Conservation (phyloP, 345 rosid genomes). For the Citrus maxima region DNA sequence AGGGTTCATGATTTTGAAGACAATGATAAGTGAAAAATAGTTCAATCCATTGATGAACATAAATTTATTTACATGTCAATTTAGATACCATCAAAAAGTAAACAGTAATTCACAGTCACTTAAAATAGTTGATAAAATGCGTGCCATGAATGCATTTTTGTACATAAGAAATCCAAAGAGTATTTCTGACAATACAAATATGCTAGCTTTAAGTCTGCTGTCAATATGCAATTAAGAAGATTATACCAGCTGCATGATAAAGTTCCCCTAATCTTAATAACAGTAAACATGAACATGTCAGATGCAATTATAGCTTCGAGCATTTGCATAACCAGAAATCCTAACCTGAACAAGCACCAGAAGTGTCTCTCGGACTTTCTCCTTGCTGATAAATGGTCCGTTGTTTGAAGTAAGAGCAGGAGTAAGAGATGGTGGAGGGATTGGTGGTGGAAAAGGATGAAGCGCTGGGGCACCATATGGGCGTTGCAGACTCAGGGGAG, state of each 20-base stretch:
- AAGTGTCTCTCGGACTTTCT: slow-evolving; percentile 75
- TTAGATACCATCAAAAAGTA: no score
- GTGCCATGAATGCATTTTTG: neutral
- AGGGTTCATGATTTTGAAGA: no score
- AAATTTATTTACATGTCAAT: no score
- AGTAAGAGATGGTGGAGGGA: no score
- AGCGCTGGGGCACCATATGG: no score
- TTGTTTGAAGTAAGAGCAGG: no score
- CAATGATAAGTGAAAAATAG: no score
- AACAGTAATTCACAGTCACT: no score
- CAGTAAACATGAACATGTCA: neutral
- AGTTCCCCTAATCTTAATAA: neutral
- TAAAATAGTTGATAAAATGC: no score
- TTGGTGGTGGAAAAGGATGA: no score
- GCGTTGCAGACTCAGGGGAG: no score
- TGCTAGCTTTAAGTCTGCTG: neutral
- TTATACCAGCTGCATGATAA: neutral
- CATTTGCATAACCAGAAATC: slow-evolving; percentile 9
- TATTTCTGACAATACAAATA: neutral
- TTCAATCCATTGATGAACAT: no score
- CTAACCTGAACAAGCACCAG: slow-evolving; percentile 74
- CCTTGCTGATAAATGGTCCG: slow-evolving; percentile 42
- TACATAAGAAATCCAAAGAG: neutral
- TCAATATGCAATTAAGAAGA: neutral
- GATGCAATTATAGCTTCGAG: neutral